Evolutionary conservation across 306 rosid species (phyloP).

Genomic region (Clitoria ternatea): DNA sequence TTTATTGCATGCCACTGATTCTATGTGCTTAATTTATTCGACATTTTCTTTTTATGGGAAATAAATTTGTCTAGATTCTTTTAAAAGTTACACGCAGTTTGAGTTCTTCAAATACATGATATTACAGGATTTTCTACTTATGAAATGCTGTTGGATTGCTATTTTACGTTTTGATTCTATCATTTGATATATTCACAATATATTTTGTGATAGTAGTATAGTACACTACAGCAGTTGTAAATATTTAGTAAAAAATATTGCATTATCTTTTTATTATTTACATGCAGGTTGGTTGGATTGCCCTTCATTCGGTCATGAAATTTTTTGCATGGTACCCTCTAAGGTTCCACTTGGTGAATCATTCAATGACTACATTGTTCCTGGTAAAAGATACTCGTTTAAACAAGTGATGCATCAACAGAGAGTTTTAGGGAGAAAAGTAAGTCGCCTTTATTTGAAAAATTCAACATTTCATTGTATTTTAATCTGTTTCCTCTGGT

Average conservation of each 20-base stretch:
- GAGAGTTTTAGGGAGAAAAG: conserved; percentile 91
- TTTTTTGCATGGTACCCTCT: conserved; percentile 80
- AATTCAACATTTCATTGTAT: not conserved
- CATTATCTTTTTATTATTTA: conserved; percentile 14
- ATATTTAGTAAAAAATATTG: not conserved
- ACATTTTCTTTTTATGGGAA: conserved; percentile 11
- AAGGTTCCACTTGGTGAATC: conserved; percentile 95
- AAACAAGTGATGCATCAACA: conserved; percentile 96
- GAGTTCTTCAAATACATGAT: not conserved
- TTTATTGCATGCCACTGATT: not conserved
- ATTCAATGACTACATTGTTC: conserved; percentile 67
- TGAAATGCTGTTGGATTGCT: conserved; percentile 20
- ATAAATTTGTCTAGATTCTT: not conserved
- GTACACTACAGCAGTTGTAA: conserved; percentile 13
- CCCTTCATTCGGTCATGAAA: conserved; percentile 79
- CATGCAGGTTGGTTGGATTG: conserved; percentile 96
- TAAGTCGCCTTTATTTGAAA: conserved; percentile 30
- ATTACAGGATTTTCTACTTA: not conserved
- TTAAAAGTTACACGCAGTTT: not conserved
- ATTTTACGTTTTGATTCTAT: not conserved
- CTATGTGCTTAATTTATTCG: not conserved
- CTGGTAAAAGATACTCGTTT: conserved; percentile 98
- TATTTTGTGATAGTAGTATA: not conserved
- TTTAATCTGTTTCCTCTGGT: not conserved
- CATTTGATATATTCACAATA: conserved; percentile 4